These are phyloP conservation scores for Cyclotella sp. DNA, from an alignment of 108 stramenopile species.

Conservation along the genomic window DNA sequence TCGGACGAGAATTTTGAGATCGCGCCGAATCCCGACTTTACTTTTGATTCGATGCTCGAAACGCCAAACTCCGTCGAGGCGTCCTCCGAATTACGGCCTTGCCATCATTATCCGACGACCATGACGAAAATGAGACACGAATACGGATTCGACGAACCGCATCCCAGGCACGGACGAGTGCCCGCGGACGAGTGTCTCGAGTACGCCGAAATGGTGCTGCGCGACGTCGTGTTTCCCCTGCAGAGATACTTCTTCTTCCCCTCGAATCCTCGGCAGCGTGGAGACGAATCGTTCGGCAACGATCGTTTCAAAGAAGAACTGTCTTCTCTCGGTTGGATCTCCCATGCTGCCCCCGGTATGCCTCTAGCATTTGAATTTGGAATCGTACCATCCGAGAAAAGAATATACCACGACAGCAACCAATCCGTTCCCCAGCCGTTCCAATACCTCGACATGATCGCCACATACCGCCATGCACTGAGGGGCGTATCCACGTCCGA, in stretches of 20 bases:
- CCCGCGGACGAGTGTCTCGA: conserved; percentile 61
- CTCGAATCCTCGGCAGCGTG: not conserved
- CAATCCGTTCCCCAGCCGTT: conserved; percentile 21
- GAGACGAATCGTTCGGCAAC: not conserved
- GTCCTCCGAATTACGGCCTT: conserved; percentile 19
- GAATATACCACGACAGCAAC: not conserved
- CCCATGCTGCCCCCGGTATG: not conserved
- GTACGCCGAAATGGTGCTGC: conserved; percentile 65
- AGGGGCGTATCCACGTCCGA: not conserved
- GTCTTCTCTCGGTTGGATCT: not conserved
- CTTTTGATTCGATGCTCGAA: not conserved
- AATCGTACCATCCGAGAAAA: not conserved
- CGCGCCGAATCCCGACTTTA: not conserved
- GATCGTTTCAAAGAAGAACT: not conserved
- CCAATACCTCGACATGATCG: conserved; percentile 49
- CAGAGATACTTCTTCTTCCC: conserved; percentile 56
- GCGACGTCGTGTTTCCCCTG: conserved; percentile 70
- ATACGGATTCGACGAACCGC: conserved; percentile 90
- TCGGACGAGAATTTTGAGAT: too few relatives aligned
- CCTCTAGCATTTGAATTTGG: not conserved
- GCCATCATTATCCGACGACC: conserved; percentile 48
- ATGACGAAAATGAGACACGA: conserved; percentile 80
- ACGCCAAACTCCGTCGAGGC: not conserved
- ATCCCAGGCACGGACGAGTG: conserved; percentile 88
- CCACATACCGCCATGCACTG: conserved; percentile 30